phyloP scores from a whole-genome alignment of 306 rosid species.

The Pterocarpus santalinus region DNA sequence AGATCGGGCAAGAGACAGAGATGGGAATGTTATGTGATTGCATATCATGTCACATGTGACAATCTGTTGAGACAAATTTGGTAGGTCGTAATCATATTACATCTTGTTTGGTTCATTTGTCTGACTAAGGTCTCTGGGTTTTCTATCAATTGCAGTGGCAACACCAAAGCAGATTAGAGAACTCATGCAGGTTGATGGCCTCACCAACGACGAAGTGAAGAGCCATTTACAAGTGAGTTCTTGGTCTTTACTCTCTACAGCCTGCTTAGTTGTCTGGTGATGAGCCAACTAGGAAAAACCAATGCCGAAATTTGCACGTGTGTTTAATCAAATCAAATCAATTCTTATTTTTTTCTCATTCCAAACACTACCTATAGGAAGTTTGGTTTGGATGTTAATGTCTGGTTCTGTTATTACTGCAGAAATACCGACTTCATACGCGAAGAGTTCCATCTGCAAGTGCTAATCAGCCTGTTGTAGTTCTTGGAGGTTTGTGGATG shows the following conservation, averaged over 20 bases:
- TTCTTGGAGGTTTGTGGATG: constrained; percentile 84
- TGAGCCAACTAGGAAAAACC: constrained; percentile 25
- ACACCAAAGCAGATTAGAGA: constrained; percentile 99
- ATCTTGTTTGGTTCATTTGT: constrained; percentile 39
- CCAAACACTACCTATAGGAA: not conserved
- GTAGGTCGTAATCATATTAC: constrained; percentile 19
- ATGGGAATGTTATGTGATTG: constrained; percentile 26
- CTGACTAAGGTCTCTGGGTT: constrained; percentile 39
- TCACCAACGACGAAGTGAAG: constrained; percentile 98
- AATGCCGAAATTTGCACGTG: not conserved
- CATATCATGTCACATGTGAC: constrained; percentile 21
- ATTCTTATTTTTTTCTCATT: too few species aligned
- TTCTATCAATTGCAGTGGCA: constrained; percentile 69
- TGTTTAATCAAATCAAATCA: too few species aligned
- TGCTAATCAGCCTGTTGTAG: constrained; percentile 63
- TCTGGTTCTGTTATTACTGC: constrained; percentile 46
- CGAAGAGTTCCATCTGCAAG: constrained; percentile 72
- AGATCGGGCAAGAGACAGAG: constrained; percentile 34
- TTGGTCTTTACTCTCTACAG: constrained; percentile 21
- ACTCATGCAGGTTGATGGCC: constrained; percentile 97
- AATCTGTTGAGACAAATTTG: constrained; percentile 25
- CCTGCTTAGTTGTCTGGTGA: constrained; percentile 14
- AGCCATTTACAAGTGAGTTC: constrained; percentile 92
- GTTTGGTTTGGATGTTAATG: constrained; percentile 29
- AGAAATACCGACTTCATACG: constrained; percentile 97